Evolutionary conservation across 768 basidiomycete species (phyloP), one percentile per base, ranked within the genome.

Genomic region (Leccinellum rugosiceps): DNA sequence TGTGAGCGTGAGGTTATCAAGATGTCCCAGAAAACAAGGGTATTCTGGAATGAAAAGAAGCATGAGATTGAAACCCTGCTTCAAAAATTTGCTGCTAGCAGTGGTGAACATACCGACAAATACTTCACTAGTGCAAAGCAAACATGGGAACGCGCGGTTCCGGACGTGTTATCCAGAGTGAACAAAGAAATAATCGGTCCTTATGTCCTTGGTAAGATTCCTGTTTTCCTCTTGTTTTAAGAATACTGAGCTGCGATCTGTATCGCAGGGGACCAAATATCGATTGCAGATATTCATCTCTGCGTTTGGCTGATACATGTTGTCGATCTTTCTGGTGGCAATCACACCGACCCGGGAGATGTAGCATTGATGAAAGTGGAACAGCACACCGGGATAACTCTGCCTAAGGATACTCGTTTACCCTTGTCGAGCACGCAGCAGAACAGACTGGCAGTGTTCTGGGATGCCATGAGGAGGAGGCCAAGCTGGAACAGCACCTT

Each of bases 221-320:
- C 31, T 23, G 2, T 48, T n/a, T 38, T 38, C 2, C 32, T 32
- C n/a, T 45, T 26, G 45, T 14, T 43, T 43, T 13, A 23, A 21
- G 17, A 8, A 23, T 10, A 50, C 38, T 46, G 35, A 35, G 9
- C 34, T 50, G 5, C 30, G 52, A 58, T 34, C n/a, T n/a, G 46
- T 43, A 26, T 57, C 19, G 9, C 32, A 90, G 92, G 92, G 17
- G 92, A 94, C 65, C 91, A 94, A 61, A 70, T 92, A 63, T 91
- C 87, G 6, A 73, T 92, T 48, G 89, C 87, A 14, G 93, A 94
- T 68, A 74, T 93, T 55, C 92, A 93, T 66, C 79, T 93, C 19
- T 85, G 83, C 9, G 84, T 83, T 26, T 95, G 90, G 91, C 67
- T 94, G 31, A 74, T 82, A 10, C 80, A 84, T 26, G 62, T 92